Evolutionary conservation across 306 rosid species (phyloP).

Genomic region (Heteromeles arbutifolia): DNA sequence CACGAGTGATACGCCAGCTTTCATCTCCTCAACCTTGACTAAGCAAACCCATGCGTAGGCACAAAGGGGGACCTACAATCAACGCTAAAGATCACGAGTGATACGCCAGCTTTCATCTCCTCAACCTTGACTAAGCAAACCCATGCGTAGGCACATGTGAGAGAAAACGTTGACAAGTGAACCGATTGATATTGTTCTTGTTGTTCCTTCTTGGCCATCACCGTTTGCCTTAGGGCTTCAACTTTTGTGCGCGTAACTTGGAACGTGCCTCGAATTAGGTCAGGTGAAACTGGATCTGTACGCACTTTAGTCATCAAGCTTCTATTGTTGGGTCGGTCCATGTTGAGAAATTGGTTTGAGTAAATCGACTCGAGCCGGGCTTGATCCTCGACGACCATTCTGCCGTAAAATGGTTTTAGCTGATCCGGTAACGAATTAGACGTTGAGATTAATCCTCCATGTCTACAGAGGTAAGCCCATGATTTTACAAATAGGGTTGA

Average conservation of each 20-base stretch:
- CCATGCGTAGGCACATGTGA: slow-evolving; percentile 10
- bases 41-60: slow-evolving; percentile 14
- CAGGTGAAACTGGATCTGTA: background rate
- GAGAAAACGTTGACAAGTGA: slow-evolving; percentile 2
- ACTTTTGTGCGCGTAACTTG: background rate
- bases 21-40: background rate
- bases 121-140: slow-evolving; percentile 11
- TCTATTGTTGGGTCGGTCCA: background rate
- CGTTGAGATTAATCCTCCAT: background rate
- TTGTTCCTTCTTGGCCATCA: background rate
- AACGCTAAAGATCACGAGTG: background rate
- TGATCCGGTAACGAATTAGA: background rate
- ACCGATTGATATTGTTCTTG: background rate
- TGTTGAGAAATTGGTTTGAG: background rate
- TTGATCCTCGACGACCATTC: background rate
- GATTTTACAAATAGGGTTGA: slow-evolving; percentile 23
- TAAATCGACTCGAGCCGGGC: background rate
- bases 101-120: background rate
- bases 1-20: background rate
- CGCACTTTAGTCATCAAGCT: background rate
- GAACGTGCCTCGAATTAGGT: slow-evolving; percentile 8
- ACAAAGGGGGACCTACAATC: slow-evolving; percentile 14
- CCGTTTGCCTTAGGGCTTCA: background rate
- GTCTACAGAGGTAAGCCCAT: slow-evolving; percentile 16
- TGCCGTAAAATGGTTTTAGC: slow-evolving; percentile 3